Base-by-base conservation (phyloP, 2,329 filamentous ascomycete genomes). In the Sclerotinia borealis region DNA sequence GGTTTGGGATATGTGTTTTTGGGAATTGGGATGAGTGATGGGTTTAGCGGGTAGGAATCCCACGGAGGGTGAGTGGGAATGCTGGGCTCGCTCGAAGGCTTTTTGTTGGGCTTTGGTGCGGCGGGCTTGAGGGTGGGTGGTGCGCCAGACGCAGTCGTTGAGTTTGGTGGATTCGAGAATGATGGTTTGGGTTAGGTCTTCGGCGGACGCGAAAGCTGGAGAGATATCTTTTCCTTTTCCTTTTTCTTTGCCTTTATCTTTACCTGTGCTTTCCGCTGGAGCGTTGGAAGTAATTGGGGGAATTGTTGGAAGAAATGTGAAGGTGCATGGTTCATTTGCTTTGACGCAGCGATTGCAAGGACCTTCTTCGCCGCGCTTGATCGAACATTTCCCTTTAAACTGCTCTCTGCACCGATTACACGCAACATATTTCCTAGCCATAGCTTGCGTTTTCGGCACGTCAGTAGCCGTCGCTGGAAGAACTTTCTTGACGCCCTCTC, bases 341-440 rank as follows among this genome's bases (percentile, higher is more conserved):
- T 66, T 67, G 2, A 47, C 19, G 59, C 71, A 72, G 1, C 55
- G 19, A 3, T 17, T 60, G 50, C 71, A 72, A 9, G 70, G 71
- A 2, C 70, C 71, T 13, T 64, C 45, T 9, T 64, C 48, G 5
- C 63, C 66, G 9, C 65, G 50, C 31, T 63, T 67, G 17, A 68
- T 52, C 2, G 64, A 65, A 55, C 70, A 72, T 37, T 37, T 41
- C 19, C 17, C 51, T 25, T 50, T 50, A 9, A 39, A 27, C 13
- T 39, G 61, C 0, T 25, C 8, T 10, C 69, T 64, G 41, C 71
- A 71, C 54, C 67, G 64, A 8, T 66, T 68, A 47, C 69, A 71
- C 0, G 65, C 17, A 5, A 67, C 60, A 11, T 62, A 71, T 22
- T 49, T 63, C 1, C 66, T 52, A 6, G 51, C 45, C 36, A 25